Conservation (phyloP, 768 basidiomycete genomes). For the Hortiboletus campestris region DNA sequence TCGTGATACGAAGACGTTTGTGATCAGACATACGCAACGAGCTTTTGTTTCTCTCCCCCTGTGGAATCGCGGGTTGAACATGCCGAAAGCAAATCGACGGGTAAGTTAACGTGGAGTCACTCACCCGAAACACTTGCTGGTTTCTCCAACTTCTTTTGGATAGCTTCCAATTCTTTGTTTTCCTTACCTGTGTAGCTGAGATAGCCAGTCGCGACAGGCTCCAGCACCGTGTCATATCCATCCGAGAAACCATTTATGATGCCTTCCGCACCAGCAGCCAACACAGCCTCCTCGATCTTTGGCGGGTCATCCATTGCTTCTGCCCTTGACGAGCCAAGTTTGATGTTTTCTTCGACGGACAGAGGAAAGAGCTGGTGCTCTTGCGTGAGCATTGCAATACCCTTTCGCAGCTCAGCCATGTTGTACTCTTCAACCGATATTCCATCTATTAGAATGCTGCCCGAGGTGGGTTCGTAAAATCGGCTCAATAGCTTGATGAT, state of each 20-base stretch:
- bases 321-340: conserved; percentile 27
- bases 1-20: too few relatives aligned
- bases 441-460: conserved; percentile 41
- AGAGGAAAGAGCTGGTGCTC: conserved; percentile 38
- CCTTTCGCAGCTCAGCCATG: conserved; percentile 32
- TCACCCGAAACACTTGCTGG: conserved; percentile 24
- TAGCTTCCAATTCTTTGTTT: conserved; percentile 9
- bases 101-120: not conserved
- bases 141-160: conserved; percentile 22
- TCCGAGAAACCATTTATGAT: conserved; percentile 37
- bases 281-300: conserved; percentile 21
- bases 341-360: conserved; percentile 41
- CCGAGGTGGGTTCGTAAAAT: conserved; percentile 32
- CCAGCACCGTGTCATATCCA: conserved; percentile 40
- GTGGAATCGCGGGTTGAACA: not conserved
- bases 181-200: conserved; percentile 26
- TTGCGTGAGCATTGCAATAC: conserved; percentile 44
- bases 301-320: conserved; percentile 13
- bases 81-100: not conserved
- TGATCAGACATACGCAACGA: conserved; percentile 22
- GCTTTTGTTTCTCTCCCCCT: conserved; percentile 34
- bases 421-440: conserved; percentile 33
- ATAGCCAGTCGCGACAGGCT: conserved; percentile 30
- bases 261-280: conserved; percentile 40
- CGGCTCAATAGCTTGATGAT: conserved; percentile 42